phyloP scores from a whole-genome alignment of 169 alveolate genomes.

The Blepharisma undulans region DNA sequence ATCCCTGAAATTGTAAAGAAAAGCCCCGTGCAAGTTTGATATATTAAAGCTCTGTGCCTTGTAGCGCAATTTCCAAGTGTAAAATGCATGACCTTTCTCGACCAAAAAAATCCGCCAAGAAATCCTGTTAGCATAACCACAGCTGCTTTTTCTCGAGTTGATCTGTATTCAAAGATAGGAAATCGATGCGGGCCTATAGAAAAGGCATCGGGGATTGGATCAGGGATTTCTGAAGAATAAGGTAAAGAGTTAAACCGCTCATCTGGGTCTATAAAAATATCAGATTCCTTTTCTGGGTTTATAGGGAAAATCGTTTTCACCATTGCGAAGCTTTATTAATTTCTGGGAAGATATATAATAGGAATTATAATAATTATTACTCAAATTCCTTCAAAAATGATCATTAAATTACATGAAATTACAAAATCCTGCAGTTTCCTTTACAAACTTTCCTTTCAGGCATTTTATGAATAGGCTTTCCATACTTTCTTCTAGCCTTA shows the following conservation, averaged over 20 bases:
- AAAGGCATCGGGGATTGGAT: background rate
- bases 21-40: background rate
- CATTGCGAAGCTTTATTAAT: background rate
- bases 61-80: background rate
- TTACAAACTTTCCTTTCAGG: background rate
- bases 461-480: background rate
- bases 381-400: background rate
- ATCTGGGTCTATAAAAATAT: background rate
- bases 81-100: background rate
- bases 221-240: constrained; percentile 26
- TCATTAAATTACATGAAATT: background rate
- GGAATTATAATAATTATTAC: background rate
- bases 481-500: background rate
- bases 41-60: background rate
- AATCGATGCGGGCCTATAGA: background rate
- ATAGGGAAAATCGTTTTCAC: background rate
- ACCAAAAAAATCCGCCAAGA: background rate
- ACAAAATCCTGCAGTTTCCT: background rate
- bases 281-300: background rate
- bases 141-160: background rate
- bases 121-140: background rate
- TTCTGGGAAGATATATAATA: no score
- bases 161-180: background rate
- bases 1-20: background rate
- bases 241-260: background rate